Percentiles rank a stretch among this genome's conserved stretches.
Evolutionary conservation across 2,329 filamentous ascomycete genomes (phyloP).

Genomic region (Nothopassalora personata): DNA sequence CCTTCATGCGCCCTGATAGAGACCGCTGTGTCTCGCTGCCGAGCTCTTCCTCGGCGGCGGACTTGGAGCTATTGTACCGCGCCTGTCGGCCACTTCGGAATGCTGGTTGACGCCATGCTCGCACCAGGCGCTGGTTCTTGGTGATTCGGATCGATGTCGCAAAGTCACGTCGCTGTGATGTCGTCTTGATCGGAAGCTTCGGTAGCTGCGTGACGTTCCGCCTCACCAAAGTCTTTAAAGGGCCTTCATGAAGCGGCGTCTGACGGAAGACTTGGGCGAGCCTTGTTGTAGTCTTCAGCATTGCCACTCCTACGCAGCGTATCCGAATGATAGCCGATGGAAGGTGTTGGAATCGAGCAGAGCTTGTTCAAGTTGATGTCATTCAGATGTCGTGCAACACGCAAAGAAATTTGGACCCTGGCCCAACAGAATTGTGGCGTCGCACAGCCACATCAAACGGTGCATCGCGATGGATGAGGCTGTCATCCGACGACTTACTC

Average conservation of each 20-base stretch:
- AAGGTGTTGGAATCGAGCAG: background rate
- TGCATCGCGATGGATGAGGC: background rate
- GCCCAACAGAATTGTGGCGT: background rate
- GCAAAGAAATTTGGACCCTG: background rate
- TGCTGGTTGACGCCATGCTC: constrained; percentile 15
- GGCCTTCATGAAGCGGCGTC: constrained; percentile 9
- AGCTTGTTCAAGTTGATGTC: background rate
- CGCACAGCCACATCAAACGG: background rate
- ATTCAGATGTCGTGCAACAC: background rate
- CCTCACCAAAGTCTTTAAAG: constrained; percentile 5
- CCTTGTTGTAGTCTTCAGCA: constrained; percentile 17
- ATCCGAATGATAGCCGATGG: background rate
- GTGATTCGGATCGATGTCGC: constrained; percentile 5
- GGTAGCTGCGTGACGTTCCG: constrained; percentile 7
- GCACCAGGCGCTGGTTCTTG: constrained; percentile 3
- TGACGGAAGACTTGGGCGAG: constrained; percentile 11
- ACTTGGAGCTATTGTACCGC: constrained; percentile 36
- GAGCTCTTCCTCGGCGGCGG: constrained; percentile 1
- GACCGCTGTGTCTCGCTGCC: constrained; percentile 21
- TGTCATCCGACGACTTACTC: background rate
- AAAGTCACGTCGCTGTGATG: constrained; percentile 9
- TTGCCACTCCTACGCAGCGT: constrained; percentile 4
- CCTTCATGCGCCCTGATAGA: constrained; percentile 65
- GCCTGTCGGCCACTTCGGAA: constrained; percentile 20
- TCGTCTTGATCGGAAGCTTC: constrained; percentile 5